These are phyloP conservation scores for Coemansia sp. DNA, from an alignment of 192 early-diverging fungal genomes.

Conservation along the genomic window DNA sequence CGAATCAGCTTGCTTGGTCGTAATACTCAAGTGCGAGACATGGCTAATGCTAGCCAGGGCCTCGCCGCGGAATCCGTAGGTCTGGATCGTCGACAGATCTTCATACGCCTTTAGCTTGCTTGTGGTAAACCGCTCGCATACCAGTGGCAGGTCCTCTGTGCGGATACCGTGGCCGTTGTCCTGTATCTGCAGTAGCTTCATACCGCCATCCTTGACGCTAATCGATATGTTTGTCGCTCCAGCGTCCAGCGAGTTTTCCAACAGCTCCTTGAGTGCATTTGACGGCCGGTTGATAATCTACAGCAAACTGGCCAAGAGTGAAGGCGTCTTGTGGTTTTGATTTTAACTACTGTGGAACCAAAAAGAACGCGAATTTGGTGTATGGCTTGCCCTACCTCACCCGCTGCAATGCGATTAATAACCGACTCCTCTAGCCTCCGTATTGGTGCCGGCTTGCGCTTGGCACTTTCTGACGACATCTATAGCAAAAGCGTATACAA, in stretches of 20 bases:
- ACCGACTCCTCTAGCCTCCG: slow-evolving; percentile 80
- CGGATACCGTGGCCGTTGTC: slow-evolving; percentile 95
- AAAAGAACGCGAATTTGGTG: background rate
- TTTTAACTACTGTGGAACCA: background rate
- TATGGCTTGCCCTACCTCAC: slow-evolving; percentile 64
- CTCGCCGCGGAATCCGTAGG: slow-evolving; percentile 97
- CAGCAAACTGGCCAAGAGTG: background rate
- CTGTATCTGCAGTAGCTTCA: slow-evolving; percentile 91
- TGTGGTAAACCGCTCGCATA: slow-evolving; percentile 95
- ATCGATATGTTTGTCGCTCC: slow-evolving; percentile 83
- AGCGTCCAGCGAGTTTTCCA: slow-evolving; percentile 96
- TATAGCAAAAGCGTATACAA: background rate
- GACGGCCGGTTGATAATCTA: slow-evolving; percentile 94
- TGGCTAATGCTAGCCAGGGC: slow-evolving; percentile 96
- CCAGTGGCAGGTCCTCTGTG: slow-evolving; percentile 84
- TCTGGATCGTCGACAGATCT: slow-evolving; percentile 80
- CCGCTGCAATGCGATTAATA: slow-evolving; percentile 95
- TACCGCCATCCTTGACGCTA: slow-evolving; percentile 82
- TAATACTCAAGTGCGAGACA: slow-evolving; percentile 88
- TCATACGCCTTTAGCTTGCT: slow-evolving; percentile 85
- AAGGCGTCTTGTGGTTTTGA: background rate
- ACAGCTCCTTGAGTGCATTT: slow-evolving; percentile 94
- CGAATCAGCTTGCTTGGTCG: slow-evolving; percentile 72
- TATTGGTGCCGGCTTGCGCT: slow-evolving; percentile 57
- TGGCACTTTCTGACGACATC: background rate